These are phyloP conservation scores for Macrophomina phaseolina DNA, from an alignment of 2,329 filamentous ascomycete genomes.

Conservation along the genomic window DNA sequence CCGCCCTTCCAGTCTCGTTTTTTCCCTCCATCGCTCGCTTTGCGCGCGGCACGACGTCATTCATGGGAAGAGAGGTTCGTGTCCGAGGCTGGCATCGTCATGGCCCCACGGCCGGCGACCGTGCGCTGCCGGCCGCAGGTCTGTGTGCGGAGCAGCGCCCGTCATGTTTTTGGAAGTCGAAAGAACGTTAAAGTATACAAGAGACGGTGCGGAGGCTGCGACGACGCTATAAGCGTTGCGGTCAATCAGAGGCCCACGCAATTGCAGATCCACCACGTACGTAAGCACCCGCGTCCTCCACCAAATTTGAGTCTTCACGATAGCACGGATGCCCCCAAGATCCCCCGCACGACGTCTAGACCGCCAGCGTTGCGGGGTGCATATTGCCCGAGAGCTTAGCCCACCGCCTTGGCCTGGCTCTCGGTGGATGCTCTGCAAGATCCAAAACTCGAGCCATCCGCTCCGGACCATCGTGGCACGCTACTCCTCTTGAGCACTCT, in stretches of 20 bases:
- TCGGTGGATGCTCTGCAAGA: too few relatives aligned
- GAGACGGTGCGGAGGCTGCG: not conserved
- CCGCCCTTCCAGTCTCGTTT: not conserved
- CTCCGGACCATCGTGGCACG: not conserved
- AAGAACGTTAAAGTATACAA: not conserved
- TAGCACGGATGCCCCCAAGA: slow-evolving; percentile 8
- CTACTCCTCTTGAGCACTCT: too few relatives aligned
- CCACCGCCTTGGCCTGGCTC: not conserved
- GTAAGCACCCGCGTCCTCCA: slow-evolving; percentile 20
- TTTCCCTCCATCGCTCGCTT: not conserved
- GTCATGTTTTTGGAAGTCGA: slow-evolving; percentile 4
- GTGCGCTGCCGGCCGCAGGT: not conserved
- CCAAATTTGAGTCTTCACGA: not conserved
- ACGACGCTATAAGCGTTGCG: not conserved
- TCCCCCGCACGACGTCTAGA: slow-evolving; percentile 2
- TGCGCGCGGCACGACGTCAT: slow-evolving; percentile 8
- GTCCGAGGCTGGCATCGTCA: not conserved
- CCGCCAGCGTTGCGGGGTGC: slow-evolving; percentile 13
- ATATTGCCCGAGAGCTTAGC: not conserved
- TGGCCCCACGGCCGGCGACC: not conserved
- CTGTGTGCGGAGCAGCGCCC: not conserved
- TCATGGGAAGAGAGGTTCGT: not conserved
- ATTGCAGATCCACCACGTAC: slow-evolving; percentile 16
- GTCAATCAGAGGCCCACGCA: not conserved
- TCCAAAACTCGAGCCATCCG: not conserved